Conservation (phyloP, 495 filamentous ascomycete species). For the Neurospora hispaniola region DNA sequence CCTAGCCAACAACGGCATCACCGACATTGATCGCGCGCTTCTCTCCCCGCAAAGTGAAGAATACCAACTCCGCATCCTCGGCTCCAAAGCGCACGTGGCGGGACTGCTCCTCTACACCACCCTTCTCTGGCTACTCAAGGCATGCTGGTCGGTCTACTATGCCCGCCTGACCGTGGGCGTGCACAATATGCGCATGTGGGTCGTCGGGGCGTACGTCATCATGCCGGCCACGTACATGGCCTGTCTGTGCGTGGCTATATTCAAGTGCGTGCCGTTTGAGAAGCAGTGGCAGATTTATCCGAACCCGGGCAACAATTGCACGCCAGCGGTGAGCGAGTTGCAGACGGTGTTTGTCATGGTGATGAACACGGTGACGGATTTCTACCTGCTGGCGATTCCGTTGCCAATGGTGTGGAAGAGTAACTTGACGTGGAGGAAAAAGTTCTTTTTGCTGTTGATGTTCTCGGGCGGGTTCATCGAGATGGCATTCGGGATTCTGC, state of each 20-base stretch:
- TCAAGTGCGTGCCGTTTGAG: conserved; percentile 40
- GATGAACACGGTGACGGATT: conserved; percentile 38
- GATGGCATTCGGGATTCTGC: conserved; percentile 32
- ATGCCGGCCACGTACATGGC: conserved; percentile 43
- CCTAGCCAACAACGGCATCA: conserved; percentile 49
- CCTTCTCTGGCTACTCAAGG: conserved; percentile 48
- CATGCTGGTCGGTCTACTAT: conserved; percentile 50
- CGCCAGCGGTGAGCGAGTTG: conserved; percentile 36
- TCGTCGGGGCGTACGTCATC: conserved; percentile 43
- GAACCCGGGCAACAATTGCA: conserved; percentile 43
- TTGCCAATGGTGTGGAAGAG: conserved; percentile 45
- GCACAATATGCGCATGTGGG: conserved; percentile 21
- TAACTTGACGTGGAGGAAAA: conserved; percentile 33
- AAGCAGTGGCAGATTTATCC: conserved; percentile 49
- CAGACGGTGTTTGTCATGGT: conserved; percentile 37
- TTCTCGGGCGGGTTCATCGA: conserved; percentile 42
- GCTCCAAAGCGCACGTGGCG: conserved; percentile 49
- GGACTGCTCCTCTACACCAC: conserved; percentile 50
- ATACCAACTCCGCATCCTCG: conserved; percentile 38
- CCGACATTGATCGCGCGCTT: conserved; percentile 33
- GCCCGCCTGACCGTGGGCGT: conserved; percentile 44
- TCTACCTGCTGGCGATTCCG: conserved; percentile 44
- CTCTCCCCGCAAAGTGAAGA: conserved; percentile 38
- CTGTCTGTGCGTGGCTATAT: conserved; percentile 41
- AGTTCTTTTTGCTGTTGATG: conserved; percentile 37